These are phyloP conservation scores for Fusarium robinianum DNA, from an alignment of 2,329 filamentous ascomycete species.

Conservation along the genomic window DNA sequence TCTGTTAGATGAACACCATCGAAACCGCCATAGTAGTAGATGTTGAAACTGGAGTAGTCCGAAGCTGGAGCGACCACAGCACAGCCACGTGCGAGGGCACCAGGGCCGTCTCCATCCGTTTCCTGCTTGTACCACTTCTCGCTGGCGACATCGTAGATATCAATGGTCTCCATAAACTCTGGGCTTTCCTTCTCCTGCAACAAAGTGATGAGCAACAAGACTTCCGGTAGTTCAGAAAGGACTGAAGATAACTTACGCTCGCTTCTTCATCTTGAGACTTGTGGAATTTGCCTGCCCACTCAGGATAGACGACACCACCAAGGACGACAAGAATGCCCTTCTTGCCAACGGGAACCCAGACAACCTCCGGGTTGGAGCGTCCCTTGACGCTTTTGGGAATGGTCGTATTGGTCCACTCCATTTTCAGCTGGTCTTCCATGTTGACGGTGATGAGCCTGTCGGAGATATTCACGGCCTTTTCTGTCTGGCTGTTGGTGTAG, in stretches of 20 bases:
- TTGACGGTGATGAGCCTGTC: conserved; percentile 64
- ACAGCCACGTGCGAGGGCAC: conserved; percentile 68
- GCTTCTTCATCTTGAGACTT: conserved; percentile 38
- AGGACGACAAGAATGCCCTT: conserved; percentile 78
- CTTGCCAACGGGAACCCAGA: conserved; percentile 77
- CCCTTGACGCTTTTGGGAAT: conserved; percentile 55
- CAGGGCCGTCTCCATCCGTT: conserved; percentile 63
- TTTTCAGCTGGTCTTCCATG: conserved; percentile 54
- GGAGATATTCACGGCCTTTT: conserved; percentile 53
- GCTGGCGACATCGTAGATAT: conserved; percentile 75
- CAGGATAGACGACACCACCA: conserved; percentile 70
- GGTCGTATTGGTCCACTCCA: conserved; percentile 62
- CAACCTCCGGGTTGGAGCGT: conserved; percentile 66
- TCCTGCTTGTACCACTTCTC: conserved; percentile 71
- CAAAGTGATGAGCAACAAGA: neutral
- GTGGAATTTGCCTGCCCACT: conserved; percentile 45
- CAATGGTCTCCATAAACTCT: conserved; percentile 71
- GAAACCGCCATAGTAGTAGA: conserved; percentile 85
- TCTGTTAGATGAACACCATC: conserved; percentile 51
- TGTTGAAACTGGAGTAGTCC: conserved; percentile 75
- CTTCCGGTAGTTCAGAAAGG: no score
- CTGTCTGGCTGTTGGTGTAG: conserved; percentile 42
- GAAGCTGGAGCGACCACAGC: conserved; percentile 73
- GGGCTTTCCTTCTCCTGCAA: conserved; percentile 65
- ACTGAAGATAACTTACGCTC: conserved; percentile 39